phyloP scores from a whole-genome alignment of 768 basidiomycete genomes.

The Chalciporus piperatus region DNA sequence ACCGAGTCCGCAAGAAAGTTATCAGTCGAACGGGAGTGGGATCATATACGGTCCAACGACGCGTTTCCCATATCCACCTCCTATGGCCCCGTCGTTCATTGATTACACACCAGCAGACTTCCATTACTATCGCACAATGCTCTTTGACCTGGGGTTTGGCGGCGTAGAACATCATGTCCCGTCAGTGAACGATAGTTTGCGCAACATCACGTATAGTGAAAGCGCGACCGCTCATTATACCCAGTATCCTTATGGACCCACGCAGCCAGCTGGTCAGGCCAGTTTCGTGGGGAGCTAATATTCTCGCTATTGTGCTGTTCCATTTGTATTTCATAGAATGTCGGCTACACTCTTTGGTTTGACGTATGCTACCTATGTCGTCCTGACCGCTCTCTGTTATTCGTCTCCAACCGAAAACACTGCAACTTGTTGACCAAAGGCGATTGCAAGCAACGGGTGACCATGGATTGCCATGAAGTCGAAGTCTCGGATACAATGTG shows the following conservation, averaged over 20 bases:
- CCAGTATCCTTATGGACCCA: constrained; percentile 32
- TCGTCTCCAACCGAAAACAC: constrained; percentile 68
- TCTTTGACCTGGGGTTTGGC: constrained; percentile 68
- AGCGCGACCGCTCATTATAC: constrained; percentile 34
- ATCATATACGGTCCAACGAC: constrained; percentile 12
- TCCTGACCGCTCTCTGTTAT: constrained; percentile 22
- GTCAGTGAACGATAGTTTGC: constrained; percentile 23
- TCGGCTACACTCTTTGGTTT: constrained; percentile 6
- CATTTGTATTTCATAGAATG: constrained; percentile 5
- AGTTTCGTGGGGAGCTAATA: constrained; percentile 21
- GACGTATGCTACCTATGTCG: constrained; percentile 21
- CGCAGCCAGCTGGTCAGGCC: constrained; percentile 24
- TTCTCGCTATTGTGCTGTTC: background rate
- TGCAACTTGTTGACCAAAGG: constrained; percentile 55
- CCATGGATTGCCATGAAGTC: no score
- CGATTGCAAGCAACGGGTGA: constrained; percentile 66
- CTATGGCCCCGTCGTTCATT: constrained; percentile 33
- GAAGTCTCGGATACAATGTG: constrained; percentile 33
- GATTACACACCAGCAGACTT: constrained; percentile 49
- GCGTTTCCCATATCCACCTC: constrained; percentile 21
- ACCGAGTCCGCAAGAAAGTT: constrained; percentile 18
- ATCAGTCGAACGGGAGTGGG: constrained; percentile 11
- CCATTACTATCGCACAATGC: constrained; percentile 73
- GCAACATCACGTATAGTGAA: constrained; percentile 30
- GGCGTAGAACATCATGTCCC: constrained; percentile 32